Percentiles rank a stretch among this genome's conserved stretches.
These are phyloP conservation scores for Bipolaris zeicola DNA, from an alignment of 2,329 filamentous ascomycete species.

Conservation along the genomic window DNA sequence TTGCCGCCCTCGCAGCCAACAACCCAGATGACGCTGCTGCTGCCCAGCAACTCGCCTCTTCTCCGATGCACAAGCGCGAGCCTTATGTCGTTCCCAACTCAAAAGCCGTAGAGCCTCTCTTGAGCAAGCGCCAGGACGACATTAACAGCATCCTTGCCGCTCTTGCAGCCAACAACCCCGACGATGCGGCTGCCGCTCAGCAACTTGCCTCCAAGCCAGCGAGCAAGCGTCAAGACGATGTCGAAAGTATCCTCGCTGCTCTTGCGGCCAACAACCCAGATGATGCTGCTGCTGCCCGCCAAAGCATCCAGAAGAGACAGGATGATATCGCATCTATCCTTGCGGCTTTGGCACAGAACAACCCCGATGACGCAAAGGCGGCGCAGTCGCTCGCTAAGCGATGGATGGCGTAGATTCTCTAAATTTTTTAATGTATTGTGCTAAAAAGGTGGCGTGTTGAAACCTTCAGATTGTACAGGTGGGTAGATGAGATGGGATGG, in stretches of 20 bases:
- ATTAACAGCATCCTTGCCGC: slow-evolving; percentile 27
- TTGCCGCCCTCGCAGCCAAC: slow-evolving; percentile 26
- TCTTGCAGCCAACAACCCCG: slow-evolving; percentile 29
- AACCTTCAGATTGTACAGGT: too few species aligned
- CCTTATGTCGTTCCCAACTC: too few species aligned
- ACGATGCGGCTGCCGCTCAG: slow-evolving; percentile 21
- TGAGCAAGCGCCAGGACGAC: slow-evolving; percentile 17
- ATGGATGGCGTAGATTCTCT: slow-evolving; percentile 4
- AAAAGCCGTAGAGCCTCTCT: not conserved
- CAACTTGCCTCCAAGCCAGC: not conserved
- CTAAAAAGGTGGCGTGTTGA: too few species aligned
- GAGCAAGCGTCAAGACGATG: slow-evolving; percentile 15
- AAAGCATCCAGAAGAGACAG: slow-evolving; percentile 15
- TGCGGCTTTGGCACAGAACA: slow-evolving; percentile 28
- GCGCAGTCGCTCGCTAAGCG: slow-evolving; percentile 10
- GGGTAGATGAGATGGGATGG: too few species aligned
- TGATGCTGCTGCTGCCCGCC: slow-evolving; percentile 25
- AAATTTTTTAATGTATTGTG: too few species aligned
- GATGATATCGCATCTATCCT: slow-evolving; percentile 28
- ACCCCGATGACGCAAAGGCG: slow-evolving; percentile 31
- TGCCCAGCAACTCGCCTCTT: not conserved
- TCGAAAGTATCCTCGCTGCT: slow-evolving; percentile 25
- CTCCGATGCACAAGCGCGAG: not conserved
- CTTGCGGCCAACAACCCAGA: slow-evolving; percentile 24
- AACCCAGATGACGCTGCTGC: slow-evolving; percentile 32